Evolutionary conservation across 257 asterid species (phyloP), one percentile per base, ranked within the genome.

Genomic region (Solanum rostratum): DNA sequence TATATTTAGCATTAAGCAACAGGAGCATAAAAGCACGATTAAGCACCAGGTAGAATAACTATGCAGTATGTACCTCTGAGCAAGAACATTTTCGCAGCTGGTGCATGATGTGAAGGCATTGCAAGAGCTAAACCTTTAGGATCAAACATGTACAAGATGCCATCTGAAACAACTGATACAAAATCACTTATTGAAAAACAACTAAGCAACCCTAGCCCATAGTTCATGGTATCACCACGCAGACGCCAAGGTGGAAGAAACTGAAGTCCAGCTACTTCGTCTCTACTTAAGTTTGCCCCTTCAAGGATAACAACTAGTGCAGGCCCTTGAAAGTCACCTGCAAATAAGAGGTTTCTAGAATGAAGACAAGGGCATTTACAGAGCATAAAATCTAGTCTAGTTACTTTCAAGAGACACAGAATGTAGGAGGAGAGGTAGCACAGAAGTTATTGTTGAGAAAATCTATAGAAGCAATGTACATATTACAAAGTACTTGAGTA

Each of bases 241-340:
- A 96, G 88, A 89, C 89, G 90, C 99, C 99, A 96, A 68, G 99
- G 99, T 63, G 99, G 99, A 90, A 92, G 96, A 92, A 91, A 93
- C 87, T 96, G 99, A 79, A 96, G 92, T 84, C 96, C 90, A 84
- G 95, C 94, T 43, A 96, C 90, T 91, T 96, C 99, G 86, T 96
- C 99, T 87, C 95, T 94, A 88, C 89, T 92, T 89, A 96, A 92
- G 91, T 93, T 90, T 87, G 96, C 95, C 80, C 97, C 98, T 91
- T 96, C 99, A 87, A 96, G 81, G 84, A 94, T 87, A 80, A 92
- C 97, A 89, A 96, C 91, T 82, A 94, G 91, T 12, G 97, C 97
- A 79, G 99, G 98, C 86, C 99, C 99, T 90, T 96, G 99, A 92
- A 94, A 96, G 84, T 96, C 99, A 88, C 98, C 99, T 95, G 95